A percentile compares a stretch with the other conserved stretches of the same genome.
phyloP scores from a whole-genome alignment of 192 early-diverging fungal species.

The Coemansia sp. region DNA sequence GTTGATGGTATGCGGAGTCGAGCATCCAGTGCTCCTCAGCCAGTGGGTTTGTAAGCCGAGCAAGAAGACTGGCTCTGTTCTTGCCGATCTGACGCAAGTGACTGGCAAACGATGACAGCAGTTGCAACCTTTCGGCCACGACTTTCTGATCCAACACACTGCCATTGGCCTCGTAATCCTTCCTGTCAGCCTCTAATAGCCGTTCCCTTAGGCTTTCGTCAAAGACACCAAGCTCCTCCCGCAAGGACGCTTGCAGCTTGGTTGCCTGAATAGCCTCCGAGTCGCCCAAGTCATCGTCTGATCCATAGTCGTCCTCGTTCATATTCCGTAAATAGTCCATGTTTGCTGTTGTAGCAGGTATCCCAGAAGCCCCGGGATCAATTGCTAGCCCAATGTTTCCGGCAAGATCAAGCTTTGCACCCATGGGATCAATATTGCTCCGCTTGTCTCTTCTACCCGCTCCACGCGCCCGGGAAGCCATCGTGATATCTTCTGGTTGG shows the following conservation, averaged over 20 bases:
- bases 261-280: slow-evolving; percentile 30
- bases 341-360: slow-evolving; percentile 5
- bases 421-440: slow-evolving; percentile 13
- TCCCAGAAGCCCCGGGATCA: not conserved
- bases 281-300: slow-evolving; percentile 38
- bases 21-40: slow-evolving; percentile 50
- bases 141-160: slow-evolving; percentile 27
- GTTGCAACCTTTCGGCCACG: slow-evolving; percentile 17
- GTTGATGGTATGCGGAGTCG: slow-evolving; percentile 34
- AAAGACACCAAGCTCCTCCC: slow-evolving; percentile 2
- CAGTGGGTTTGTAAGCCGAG: slow-evolving; percentile 35
- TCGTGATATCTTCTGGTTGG: not conserved
- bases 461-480: not conserved
- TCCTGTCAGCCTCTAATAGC: slow-evolving; percentile 23
- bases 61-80: slow-evolving; percentile 29
- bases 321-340: slow-evolving; percentile 13
- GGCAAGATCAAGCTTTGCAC: slow-evolving; percentile 25
- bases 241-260: slow-evolving; percentile 12
- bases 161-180: slow-evolving; percentile 30
- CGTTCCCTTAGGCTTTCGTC: slow-evolving; percentile 5
- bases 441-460: not conserved
- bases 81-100: slow-evolving; percentile 32
- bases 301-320: slow-evolving; percentile 30
- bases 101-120: slow-evolving; percentile 20
- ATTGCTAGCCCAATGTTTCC: slow-evolving; percentile 28